Base-by-base conservation (phyloP, 495 filamentous ascomycete genomes). In the Penicillium argentinense region DNA sequence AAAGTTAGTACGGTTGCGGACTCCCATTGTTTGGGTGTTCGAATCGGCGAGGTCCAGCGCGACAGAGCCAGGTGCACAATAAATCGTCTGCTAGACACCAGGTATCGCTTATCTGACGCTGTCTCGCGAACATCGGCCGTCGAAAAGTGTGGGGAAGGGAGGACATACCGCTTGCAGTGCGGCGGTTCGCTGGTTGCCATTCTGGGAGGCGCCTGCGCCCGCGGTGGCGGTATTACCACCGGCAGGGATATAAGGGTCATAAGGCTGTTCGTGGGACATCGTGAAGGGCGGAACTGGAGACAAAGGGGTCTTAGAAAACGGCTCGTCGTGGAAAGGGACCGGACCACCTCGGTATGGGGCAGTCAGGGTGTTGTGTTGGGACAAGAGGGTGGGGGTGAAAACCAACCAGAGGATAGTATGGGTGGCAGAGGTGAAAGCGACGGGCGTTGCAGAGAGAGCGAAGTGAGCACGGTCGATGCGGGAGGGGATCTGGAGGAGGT, bases 241-340 rank as follows among this genome's bases (percentile, higher is more conserved):
- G 52, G 79, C 79, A 51, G 90, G 90, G 63, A 93, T 92, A 72
- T 95, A 96, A 33, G 90, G 90, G 65, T 96, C 90, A 69, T 96
- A 96, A 43, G 89, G 89, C 62, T 78, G 80, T 55, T 89, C 83
- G 60, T 79, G 78, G 62, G 57, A 39, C 68, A 89, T 88, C 51
- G 56, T 79, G 67, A 59, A 44, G 58, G 37, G 46, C 14, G 42
- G 42, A 43, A 14, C 32, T 50, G 16, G 14, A 39, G 29, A 26
- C 8, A 45, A 36, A 45, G 33, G n/a, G n/a, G 21, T 36, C 38
- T 58, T 63, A 51, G 51, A 56, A 39, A 42, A 11, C 18, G n/a
- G 39, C 40, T 38, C 21, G 29, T 32, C 5, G 28, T 25, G 46
- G 30, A 33, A 27, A 27, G 39, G 30, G 40, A 41, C 25, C 33